A percentile compares a stretch with the other conserved stretches of the same genome.
phyloP scores from a whole-genome alignment of 345 rosid species.

The Hibiscus mutabilis region DNA sequence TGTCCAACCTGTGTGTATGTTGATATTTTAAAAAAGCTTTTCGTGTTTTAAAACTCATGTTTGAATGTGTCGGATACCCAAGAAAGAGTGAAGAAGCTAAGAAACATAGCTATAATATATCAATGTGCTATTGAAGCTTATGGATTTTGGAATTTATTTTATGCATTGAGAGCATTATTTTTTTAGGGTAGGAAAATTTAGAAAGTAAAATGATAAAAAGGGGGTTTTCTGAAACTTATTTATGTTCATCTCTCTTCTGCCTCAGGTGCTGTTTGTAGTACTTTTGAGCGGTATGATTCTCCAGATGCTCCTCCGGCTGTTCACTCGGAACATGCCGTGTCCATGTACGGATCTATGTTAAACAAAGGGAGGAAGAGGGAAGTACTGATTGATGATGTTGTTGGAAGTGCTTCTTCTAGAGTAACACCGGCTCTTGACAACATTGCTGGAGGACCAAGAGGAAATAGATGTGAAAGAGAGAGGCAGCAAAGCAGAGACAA shows the following conservation, averaged over 20 bases:
- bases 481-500: conserved; percentile 36
- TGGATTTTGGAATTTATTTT: neutral
- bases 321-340: conserved; percentile 17
- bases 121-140: neutral
- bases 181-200: neutral
- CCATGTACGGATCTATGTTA: conserved; percentile 11
- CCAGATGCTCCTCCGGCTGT: conserved; percentile 19
- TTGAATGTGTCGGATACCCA: neutral
- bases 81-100: neutral
- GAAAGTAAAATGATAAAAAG: neutral
- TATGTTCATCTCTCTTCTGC: conserved; percentile 11
- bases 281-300: conserved; percentile 30
- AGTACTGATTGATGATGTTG: conserved; percentile 63
- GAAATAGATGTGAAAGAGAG: conserved; percentile 50
- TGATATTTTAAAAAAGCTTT: neutral
- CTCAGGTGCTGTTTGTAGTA: conserved; percentile 67
- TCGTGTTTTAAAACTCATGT: neutral
- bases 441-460: conserved; percentile 38
- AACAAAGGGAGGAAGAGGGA: conserved; percentile 43
- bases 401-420: conserved; percentile 67
- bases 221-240: neutral
- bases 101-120: neutral
- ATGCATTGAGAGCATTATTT: neutral
- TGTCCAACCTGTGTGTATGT: neutral
- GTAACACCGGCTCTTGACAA: conserved; percentile 44